Evolutionary conservation across 345 rosid genomes (phyloP).

Genomic region (Syzygium aqueum): DNA sequence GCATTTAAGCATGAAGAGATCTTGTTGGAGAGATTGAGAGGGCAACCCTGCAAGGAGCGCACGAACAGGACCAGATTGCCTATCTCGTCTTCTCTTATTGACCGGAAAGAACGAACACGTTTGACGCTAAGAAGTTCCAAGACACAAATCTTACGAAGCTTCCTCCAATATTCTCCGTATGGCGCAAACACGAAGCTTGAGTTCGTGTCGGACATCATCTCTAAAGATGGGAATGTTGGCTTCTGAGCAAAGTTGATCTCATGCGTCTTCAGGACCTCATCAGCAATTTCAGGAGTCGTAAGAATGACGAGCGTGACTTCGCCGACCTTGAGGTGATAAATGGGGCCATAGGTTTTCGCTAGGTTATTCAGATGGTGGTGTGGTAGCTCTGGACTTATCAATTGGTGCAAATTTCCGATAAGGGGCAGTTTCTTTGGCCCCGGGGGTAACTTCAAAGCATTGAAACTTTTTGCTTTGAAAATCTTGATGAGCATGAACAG

Average conservation of each 20-base stretch:
- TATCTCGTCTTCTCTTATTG: background rate
- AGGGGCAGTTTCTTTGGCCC: background rate
- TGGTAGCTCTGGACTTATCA: background rate
- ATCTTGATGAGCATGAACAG: background rate
- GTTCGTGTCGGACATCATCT: background rate
- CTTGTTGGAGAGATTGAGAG: background rate
- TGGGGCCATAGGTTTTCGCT: background rate
- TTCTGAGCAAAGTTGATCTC: background rate
- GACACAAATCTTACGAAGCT: background rate
- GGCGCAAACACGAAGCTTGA: background rate
- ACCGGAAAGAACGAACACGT: background rate
- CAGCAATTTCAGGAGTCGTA: background rate
- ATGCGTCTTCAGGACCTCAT: background rate
- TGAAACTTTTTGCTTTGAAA: background rate
- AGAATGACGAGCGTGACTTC: background rate
- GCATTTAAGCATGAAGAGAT: background rate
- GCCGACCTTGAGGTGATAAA: background rate
- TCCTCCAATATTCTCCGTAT: constrained; percentile 1
- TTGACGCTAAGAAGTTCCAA: background rate
- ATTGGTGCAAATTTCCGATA: background rate
- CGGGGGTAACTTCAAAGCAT: background rate
- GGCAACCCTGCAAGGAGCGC: background rate
- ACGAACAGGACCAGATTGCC: background rate
- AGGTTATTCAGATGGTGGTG: background rate
- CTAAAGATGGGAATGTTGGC: background rate